A percentile compares a stretch with the other conserved stretches of the same genome.
phyloP scores from a whole-genome alignment of 345 rosid species.

The Eucalyptus tenuipes region DNA sequence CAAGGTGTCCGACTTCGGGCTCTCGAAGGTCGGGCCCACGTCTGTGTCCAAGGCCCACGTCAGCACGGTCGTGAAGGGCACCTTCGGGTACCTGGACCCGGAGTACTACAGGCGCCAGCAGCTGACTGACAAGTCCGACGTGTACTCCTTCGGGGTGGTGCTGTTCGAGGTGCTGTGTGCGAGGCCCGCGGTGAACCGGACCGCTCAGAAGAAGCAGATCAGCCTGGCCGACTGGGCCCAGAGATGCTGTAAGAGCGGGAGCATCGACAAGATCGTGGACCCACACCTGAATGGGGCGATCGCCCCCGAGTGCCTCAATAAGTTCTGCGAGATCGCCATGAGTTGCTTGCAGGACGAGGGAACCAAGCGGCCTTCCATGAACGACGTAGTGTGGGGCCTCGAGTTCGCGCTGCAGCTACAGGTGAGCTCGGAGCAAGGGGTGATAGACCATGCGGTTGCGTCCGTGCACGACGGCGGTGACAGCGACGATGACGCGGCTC shows the following conservation, averaged over 20 bases:
- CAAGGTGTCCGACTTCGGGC: slow-evolving; percentile 11
- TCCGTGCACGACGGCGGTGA: neutral
- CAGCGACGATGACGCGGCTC: neutral
- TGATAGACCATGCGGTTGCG: neutral
- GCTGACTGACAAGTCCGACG: slow-evolving; percentile 12
- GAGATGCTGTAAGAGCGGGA: neutral
- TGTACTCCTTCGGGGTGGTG: slow-evolving; percentile 20
- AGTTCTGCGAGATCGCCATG: slow-evolving; percentile 26
- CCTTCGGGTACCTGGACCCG: slow-evolving; percentile 11
- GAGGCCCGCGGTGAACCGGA: neutral
- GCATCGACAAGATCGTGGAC: slow-evolving; percentile 1
- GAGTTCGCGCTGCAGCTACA: slow-evolving; percentile 21
- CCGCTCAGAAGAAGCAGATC: neutral
- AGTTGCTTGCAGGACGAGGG: slow-evolving; percentile 24
- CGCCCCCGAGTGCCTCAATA: slow-evolving; percentile 1
- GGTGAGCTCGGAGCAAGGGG: neutral
- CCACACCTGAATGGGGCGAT: neutral
- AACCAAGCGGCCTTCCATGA: slow-evolving; percentile 21
- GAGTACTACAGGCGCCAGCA: slow-evolving; percentile 3
- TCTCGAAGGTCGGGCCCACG: slow-evolving; percentile 7
- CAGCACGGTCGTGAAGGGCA: slow-evolving; percentile 8
- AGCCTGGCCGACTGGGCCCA: slow-evolving; percentile 2
- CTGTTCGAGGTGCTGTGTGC: slow-evolving; percentile 14
- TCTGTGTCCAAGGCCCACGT: neutral
- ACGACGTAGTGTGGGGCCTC: slow-evolving; percentile 21